Conservation (phyloP, 176 grass and related monocot species). For the Eleusine indica region DNA sequence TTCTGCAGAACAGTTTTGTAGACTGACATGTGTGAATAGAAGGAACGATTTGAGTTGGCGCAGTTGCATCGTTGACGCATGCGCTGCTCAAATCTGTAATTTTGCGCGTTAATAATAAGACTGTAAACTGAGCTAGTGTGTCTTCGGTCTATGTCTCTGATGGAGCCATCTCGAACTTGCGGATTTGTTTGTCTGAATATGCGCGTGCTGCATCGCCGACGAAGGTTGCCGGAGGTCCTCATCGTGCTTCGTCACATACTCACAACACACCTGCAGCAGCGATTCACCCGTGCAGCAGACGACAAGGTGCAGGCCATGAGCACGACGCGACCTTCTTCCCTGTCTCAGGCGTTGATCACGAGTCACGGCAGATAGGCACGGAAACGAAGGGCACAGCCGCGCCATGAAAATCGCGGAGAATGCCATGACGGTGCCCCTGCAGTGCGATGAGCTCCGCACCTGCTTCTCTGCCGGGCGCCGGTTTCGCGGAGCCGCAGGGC, state of each 20-base stretch:
- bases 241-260: no score
- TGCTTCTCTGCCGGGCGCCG: no score
- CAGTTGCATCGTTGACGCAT: background rate
- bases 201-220: background rate
- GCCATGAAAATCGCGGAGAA: no score
- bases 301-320: background rate
- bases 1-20: background rate
- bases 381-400: no score
- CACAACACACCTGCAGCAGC: no score
- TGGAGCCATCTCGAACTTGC: background rate
- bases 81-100: background rate
- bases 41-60: background rate
- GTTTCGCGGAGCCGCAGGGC: no score
- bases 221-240: background rate
- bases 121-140: background rate
- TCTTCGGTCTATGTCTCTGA: background rate
- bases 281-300: no score
- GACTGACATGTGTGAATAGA: constrained; percentile 1
- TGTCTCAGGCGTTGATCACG: no score
- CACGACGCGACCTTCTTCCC: no score
- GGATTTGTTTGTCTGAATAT: background rate
- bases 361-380: no score
- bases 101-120: background rate
- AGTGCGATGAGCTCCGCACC: no score
- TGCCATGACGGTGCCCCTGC: no score